These are phyloP conservation scores for Linum tenue DNA, from an alignment of 345 rosid species.

Conservation along the genomic window DNA sequence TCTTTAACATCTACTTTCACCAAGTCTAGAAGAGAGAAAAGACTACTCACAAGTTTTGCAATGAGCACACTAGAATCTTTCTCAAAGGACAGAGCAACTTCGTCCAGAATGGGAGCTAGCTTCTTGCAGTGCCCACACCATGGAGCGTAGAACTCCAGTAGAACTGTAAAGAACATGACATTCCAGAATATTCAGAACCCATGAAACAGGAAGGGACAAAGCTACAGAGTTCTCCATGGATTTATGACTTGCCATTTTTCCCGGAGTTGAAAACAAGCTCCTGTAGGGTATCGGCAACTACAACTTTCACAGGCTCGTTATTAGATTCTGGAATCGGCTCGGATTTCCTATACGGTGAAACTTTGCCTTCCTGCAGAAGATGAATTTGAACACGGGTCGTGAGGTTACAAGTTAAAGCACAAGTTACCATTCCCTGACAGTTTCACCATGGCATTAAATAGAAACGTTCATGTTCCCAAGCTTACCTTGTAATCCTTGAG, in stretches of 20 bases:
- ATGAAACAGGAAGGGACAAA: neutral
- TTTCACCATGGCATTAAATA: too few relatives aligned
- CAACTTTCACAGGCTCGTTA: slow-evolving; percentile 81
- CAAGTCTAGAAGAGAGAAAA: neutral
- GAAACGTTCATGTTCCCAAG: neutral
- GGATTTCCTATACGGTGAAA: slow-evolving; percentile 51
- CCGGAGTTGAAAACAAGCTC: slow-evolving; percentile 70
- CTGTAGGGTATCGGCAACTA: slow-evolving; percentile 75
- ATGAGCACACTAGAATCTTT: slow-evolving; percentile 54
- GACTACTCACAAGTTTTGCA: slow-evolving; percentile 67
- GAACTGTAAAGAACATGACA: slow-evolving; percentile 39
- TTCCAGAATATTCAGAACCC: neutral
- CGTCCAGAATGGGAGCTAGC: slow-evolving; percentile 89
- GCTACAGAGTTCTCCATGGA: neutral
- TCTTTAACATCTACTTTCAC: neutral
- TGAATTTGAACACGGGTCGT: slow-evolving; percentile 8
- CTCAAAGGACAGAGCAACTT: slow-evolving; percentile 66
- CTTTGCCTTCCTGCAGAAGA: slow-evolving; percentile 71
- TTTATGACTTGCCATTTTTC: slow-evolving; percentile 48
- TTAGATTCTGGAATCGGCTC: slow-evolving; percentile 86
- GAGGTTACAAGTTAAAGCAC: neutral
- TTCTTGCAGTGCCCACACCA: slow-evolving; percentile 98
- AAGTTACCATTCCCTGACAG: too few relatives aligned
- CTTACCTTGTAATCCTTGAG: slow-evolving; percentile 74
- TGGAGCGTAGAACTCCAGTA: slow-evolving; percentile 90